phyloP scores from a whole-genome alignment of 352 stramenopile species.

The Pythium plurisporium region DNA sequence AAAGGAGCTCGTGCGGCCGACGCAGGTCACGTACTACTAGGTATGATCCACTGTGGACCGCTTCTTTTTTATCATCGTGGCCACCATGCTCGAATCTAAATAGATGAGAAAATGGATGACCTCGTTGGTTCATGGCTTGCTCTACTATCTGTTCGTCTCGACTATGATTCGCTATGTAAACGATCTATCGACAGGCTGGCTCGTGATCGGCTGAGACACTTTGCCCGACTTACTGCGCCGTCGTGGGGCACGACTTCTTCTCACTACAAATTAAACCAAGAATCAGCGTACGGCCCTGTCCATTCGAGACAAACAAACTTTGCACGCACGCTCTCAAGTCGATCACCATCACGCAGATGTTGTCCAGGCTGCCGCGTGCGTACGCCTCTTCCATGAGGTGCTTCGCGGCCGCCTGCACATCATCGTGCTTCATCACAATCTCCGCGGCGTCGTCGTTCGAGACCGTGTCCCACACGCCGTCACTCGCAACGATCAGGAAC shows the following conservation, averaged over 20 bases:
- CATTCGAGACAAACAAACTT: not conserved
- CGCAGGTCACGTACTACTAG: slow-evolving; percentile 50
- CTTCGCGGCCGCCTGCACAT: slow-evolving; percentile 66
- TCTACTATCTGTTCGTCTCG: not conserved
- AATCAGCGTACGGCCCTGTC: not conserved
- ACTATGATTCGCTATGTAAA: not conserved
- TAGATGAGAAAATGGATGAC: not conserved
- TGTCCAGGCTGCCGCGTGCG: slow-evolving; percentile 80
- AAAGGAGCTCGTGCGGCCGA: slow-evolving; percentile 55
- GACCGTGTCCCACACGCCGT: slow-evolving; percentile 92
- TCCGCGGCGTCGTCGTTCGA: slow-evolving; percentile 84
- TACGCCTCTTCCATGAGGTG: slow-evolving; percentile 87
- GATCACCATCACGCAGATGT: slow-evolving; percentile 90
- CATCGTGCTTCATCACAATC: slow-evolving; percentile 60
- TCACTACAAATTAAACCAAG: slow-evolving; percentile 27
- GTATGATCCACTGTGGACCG: not conserved
- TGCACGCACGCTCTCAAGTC: slow-evolving; percentile 66
- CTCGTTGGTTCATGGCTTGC: not conserved
- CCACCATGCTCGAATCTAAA: not conserved
- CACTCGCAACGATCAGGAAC: slow-evolving; percentile 86
- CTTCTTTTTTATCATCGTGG: no score
- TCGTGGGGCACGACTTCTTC: slow-evolving; percentile 39
- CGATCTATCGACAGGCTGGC: not conserved
- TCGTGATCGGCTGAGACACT: no score
- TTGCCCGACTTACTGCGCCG: slow-evolving; percentile 12